Evolutionary conservation across 495 filamentous ascomycete genomes (phyloP).

Genomic region (Alectoria sarmentosa): DNA sequence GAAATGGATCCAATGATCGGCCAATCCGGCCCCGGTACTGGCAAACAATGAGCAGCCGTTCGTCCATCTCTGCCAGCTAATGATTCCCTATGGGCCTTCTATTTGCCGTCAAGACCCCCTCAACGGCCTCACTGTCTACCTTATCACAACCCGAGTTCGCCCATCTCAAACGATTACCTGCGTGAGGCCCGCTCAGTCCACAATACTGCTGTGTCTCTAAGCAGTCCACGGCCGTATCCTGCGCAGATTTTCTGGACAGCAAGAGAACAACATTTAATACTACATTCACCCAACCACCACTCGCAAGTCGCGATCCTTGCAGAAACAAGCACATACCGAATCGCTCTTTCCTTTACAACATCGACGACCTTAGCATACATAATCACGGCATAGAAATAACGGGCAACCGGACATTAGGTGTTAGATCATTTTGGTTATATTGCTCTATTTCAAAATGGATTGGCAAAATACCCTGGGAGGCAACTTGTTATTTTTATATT

Average conservation of each 20-base stretch:
- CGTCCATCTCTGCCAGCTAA: not conserved
- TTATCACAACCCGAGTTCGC: not conserved
- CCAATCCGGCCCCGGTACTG: not conserved
- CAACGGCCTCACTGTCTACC: not conserved
- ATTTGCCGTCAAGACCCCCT: not conserved
- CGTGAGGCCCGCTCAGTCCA: not conserved
- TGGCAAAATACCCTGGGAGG: conserved; percentile 23
- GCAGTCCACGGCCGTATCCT: not conserved
- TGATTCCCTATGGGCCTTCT: not conserved
- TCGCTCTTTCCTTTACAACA: conserved; percentile 3
- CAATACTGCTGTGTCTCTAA: not conserved
- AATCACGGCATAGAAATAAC: conserved; percentile 13
- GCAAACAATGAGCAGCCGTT: conserved; percentile 3
- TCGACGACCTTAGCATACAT: conserved; percentile 11
- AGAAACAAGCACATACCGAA: not conserved
- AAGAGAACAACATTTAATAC: not conserved
- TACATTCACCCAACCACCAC: not conserved
- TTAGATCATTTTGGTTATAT: conserved; percentile 4
- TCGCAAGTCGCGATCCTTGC: not conserved
- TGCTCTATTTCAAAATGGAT: not conserved
- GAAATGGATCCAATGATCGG: conserved; percentile 7
- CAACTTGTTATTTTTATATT: conserved; percentile 1
- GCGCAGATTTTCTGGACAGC: not conserved
- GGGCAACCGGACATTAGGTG: conserved; percentile 16
- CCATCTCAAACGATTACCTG: not conserved